These are phyloP conservation scores for Glarea lozoyensis DNA, from an alignment of 495 filamentous ascomycete species.

Conservation along the genomic window DNA sequence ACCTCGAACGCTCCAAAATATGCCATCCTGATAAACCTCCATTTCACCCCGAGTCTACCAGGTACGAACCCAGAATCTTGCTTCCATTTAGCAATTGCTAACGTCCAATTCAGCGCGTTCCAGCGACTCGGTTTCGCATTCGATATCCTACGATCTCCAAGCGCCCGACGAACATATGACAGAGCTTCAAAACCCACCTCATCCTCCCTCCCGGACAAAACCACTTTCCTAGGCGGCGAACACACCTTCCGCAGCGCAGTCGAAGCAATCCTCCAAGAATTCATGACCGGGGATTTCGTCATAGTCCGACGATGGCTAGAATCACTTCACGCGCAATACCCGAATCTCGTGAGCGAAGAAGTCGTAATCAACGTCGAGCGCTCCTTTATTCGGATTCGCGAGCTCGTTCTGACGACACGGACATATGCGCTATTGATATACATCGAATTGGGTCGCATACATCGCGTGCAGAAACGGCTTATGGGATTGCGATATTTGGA, in stretches of 20 bases:
- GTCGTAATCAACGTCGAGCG: constrained; percentile 30
- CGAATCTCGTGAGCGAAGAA: constrained; percentile 29
- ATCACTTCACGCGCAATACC: constrained; percentile 27
- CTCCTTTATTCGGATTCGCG: constrained; percentile 26
- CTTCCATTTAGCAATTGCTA: constrained; percentile 2
- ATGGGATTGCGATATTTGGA: constrained; percentile 31
- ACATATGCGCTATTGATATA: constrained; percentile 31
- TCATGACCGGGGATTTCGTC: constrained; percentile 32
- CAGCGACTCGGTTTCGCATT: constrained; percentile 36
- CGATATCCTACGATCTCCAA: constrained; percentile 32
- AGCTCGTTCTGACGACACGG: constrained; percentile 31
- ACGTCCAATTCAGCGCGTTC: constrained; percentile 26
- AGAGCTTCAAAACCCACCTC: constrained; percentile 22
- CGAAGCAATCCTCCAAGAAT: constrained; percentile 30
- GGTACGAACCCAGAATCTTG: constrained; percentile 5
- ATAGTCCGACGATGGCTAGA: constrained; percentile 28
- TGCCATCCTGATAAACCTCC: constrained; percentile 34
- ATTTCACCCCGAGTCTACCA: constrained; percentile 27
- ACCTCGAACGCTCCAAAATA: constrained; percentile 35
- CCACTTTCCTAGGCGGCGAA: constrained; percentile 26
- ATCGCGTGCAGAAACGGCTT: constrained; percentile 31
- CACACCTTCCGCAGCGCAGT: constrained; percentile 31
- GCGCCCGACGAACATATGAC: constrained; percentile 29
- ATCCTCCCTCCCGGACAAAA: constrained; percentile 18
- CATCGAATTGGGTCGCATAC: constrained; percentile 31